Evolutionary conservation across 2,329 filamentous ascomycete species (phyloP), one percentile per base, ranked within the genome.

Genomic region (Knoxdaviesia capensis): DNA sequence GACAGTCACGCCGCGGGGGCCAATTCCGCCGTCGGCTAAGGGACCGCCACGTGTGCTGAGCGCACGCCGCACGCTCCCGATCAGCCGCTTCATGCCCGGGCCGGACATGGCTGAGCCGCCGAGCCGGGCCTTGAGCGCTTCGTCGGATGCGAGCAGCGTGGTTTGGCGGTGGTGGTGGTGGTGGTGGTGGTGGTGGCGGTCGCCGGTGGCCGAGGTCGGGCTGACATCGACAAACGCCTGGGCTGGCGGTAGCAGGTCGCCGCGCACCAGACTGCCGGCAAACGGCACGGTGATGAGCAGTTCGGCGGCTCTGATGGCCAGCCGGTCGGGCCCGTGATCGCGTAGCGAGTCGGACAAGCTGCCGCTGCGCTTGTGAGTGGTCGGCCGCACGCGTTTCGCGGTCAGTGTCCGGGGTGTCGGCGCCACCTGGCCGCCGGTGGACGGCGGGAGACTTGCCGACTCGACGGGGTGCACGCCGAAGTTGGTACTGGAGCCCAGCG

Each of bases 321-420:
- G 53, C 45, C 64, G 69, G 38, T 72, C 69, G 5, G 58, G 57
- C 28, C 56, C 72, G 59, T 62, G 77, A 58, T 90, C 82, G 49
- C 85, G 68, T 41, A 88, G 58, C 1, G 87, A 88, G 59, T 94
- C 84, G 0, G 81, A 83, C 51, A 90, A 79, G 55, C 87, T 94
- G 40, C 79, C 85, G 53, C 83, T 93, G 28, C 86, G 77, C 57
- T 85, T 87, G 58, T 94, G 86, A 7, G n/a, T n/a, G n/a, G 60
- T 58, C 20, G 74, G 68, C 10, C 74, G 68, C 6, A 71, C 64
- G 10, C 71, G 66, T 53, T 77, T 78, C 43, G 71, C 71, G 7
- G 66, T 62, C 3, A 77, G 57, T 1, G 70, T 60, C 43, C 67
- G 69, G 4, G 74, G 74, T 4, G 72, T 76, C 7, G 65, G 65